Conservation (phyloP, 2,329 filamentous ascomycete genomes). For the Hypomyces rosellus region DNA sequence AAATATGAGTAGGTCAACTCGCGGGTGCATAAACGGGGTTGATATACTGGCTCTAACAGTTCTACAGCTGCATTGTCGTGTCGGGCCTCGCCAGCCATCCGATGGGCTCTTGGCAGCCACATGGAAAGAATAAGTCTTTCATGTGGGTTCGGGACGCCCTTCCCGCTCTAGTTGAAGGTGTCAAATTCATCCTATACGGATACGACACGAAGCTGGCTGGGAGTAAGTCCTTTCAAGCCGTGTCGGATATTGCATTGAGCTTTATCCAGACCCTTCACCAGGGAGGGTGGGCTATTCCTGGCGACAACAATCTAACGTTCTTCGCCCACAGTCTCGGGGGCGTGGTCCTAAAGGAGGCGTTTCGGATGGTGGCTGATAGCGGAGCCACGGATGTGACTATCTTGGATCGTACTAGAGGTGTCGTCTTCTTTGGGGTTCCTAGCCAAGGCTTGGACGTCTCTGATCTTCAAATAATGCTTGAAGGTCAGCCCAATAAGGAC, state of each 20-base stretch:
- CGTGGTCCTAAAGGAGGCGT: not conserved
- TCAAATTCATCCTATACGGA: slow-evolving; percentile 8
- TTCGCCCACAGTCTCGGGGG: slow-evolving; percentile 7
- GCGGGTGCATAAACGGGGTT: not conserved
- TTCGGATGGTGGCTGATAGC: not conserved
- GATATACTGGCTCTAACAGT: not conserved
- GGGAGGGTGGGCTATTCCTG: not conserved
- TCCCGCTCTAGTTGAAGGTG: not conserved
- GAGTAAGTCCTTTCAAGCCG: not conserved
- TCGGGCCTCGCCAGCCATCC: slow-evolving; percentile 10
- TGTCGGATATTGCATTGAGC: not conserved
- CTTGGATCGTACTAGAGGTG: not conserved
- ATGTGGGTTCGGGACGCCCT: slow-evolving; percentile 12
- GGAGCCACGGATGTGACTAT: not conserved
- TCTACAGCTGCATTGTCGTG: slow-evolving; percentile 6
- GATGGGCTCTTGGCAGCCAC: slow-evolving; percentile 11
- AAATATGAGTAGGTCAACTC: not conserved
- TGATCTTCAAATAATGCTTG: not conserved
- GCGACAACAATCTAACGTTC: not conserved
- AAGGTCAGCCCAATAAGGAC: not conserved
- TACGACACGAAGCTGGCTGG: slow-evolving; percentile 3
- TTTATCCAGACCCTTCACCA: not conserved
- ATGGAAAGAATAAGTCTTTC: slow-evolving; percentile 3
- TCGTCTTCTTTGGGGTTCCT: slow-evolving; percentile 1
- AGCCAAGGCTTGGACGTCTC: not conserved